These are phyloP conservation scores for Thielaviopsis punctulata DNA, from an alignment of 2,329 filamentous ascomycete genomes.

Conservation along the genomic window DNA sequence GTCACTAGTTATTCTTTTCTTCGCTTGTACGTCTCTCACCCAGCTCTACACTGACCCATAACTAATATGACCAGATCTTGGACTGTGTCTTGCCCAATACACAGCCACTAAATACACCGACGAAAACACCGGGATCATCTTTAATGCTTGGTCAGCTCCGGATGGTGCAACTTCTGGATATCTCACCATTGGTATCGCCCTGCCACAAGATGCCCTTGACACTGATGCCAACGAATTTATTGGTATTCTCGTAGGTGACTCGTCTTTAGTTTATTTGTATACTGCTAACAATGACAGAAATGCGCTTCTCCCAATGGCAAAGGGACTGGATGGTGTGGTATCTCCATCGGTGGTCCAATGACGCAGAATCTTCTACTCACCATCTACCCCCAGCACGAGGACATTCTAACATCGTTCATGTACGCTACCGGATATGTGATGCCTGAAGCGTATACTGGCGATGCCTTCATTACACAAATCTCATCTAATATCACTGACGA, in stretches of 20 bases:
- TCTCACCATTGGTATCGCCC: conserved; percentile 34
- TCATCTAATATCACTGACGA: conserved; percentile 38
- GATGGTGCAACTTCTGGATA: not conserved
- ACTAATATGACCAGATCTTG: not conserved
- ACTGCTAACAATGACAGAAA: conserved; percentile 1
- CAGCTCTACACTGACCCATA: not conserved
- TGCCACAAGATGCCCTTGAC: conserved; percentile 31
- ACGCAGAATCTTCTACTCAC: conserved; percentile 38
- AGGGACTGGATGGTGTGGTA: conserved; percentile 38
- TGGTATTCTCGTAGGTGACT: conserved; percentile 32
- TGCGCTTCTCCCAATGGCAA: conserved; percentile 8
- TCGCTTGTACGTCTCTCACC: not conserved
- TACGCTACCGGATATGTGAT: conserved; percentile 40
- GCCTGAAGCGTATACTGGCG: conserved; percentile 42
- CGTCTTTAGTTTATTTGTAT: not conserved
- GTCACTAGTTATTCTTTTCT: not conserved
- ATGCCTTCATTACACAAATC: conserved; percentile 44
- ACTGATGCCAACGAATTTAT: conserved; percentile 38
- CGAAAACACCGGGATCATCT: conserved; percentile 4
- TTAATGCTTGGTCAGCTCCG: conserved; percentile 8
- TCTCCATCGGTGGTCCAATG: conserved; percentile 41
- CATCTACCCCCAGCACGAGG: conserved; percentile 35
- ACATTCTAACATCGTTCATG: conserved; percentile 40
- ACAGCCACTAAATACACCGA: conserved; percentile 6
- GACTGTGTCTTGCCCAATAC: conserved; percentile 4